Evolutionary conservation across 768 basidiomycete genomes (phyloP), one percentile per base, ranked within the genome.

Genomic region (Lentinula boryana): DNA sequence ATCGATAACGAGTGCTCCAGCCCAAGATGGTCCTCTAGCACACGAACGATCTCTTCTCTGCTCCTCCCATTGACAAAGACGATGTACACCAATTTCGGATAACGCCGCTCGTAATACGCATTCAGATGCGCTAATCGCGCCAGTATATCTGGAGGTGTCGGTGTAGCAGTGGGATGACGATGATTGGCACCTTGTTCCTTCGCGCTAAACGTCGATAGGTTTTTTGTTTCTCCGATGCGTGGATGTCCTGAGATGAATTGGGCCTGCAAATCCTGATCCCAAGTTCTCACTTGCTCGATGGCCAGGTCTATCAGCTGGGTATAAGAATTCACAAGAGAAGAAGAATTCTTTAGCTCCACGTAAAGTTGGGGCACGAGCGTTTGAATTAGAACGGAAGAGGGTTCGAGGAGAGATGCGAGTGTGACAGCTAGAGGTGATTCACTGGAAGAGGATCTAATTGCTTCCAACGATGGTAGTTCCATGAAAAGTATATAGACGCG

Each of bases 11-110:
- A 82, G 69, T 82, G 84, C 53, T 72, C 68, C 63, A 85, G 68
- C 4, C 75, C 79, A 36, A 95, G 74, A 57, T 76, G 77, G 60
- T 77, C 78, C 71, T 95, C 91, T 81, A 97, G 88, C 75, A 95
- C 92, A 65, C 84, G 79, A 41, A 84, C 86, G 65, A 97, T 87
- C 50, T 71, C 80, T 36, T 80, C 80, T 41, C 93, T 78, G 62
- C 83, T 82, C 61, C 94, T 82, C 36, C 92, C 91, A 67, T 94
- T 93, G 43, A 96, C 95, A 68, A 95, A 97, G 5, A 93, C 95
- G 74, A 97, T 91, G 68, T 93, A 96, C 18, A 90, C 81, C 64
- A 97, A 70, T 3, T 88, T 86, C 0, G 88, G 85, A 67, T 87
- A 96, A 57, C 74, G 74, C 32, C 69, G 74, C 69, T 95, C 91